Percentiles rank a stretch among this genome's conserved stretches.
phyloP scores from a whole-genome alignment of 2,329 filamentous ascomycete genomes.

The Thielaviopsis euricoi region DNA sequence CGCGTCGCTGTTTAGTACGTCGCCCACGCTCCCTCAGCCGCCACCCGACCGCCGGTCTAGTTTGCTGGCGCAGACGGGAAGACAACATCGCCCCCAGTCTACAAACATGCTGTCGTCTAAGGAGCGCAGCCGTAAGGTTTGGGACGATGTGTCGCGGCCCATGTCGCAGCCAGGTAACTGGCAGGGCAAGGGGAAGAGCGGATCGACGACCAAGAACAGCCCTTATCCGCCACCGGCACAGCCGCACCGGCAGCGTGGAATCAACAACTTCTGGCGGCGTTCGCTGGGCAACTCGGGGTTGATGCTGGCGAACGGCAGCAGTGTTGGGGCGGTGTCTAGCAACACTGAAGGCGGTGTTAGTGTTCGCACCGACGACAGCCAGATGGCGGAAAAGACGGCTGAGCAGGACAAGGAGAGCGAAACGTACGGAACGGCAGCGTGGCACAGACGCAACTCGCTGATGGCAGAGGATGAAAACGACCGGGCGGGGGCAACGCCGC shows the following conservation, averaged over 20 bases:
- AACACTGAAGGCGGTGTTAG: slow-evolving; percentile 8
- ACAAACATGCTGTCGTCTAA: slow-evolving; percentile 7
- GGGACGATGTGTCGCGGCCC: slow-evolving; percentile 6
- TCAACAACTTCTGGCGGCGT: slow-evolving; percentile 35
- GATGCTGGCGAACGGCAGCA: slow-evolving; percentile 12
- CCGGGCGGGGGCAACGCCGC: slow-evolving; percentile 34
- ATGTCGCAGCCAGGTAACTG: slow-evolving; percentile 7
- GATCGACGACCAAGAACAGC: slow-evolving; percentile 6
- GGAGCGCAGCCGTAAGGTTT: slow-evolving; percentile 1
- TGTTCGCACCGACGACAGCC: slow-evolving; percentile 7
- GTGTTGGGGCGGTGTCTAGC: slow-evolving; percentile 5
- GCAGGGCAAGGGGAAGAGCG: background rate
- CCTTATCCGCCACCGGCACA: slow-evolving; percentile 9
- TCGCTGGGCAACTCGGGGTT: slow-evolving; percentile 24
- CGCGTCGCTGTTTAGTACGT: slow-evolving; percentile 15
- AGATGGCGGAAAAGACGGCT: slow-evolving; percentile 7
- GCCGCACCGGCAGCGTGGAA: slow-evolving; percentile 19
- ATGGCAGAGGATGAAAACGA: slow-evolving; percentile 23
- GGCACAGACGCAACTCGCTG: slow-evolving; percentile 20
- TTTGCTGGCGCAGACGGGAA: slow-evolving; percentile 29
- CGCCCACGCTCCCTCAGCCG: slow-evolving; percentile 24
- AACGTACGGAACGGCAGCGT: slow-evolving; percentile 24
- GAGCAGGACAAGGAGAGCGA: slow-evolving; percentile 12
- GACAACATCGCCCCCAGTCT: background rate
- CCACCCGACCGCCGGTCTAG: slow-evolving; percentile 37